These are phyloP conservation scores for Chlorella variabilis DNA, from an alignment of 163 green algal species.

Conservation along the genomic window DNA sequence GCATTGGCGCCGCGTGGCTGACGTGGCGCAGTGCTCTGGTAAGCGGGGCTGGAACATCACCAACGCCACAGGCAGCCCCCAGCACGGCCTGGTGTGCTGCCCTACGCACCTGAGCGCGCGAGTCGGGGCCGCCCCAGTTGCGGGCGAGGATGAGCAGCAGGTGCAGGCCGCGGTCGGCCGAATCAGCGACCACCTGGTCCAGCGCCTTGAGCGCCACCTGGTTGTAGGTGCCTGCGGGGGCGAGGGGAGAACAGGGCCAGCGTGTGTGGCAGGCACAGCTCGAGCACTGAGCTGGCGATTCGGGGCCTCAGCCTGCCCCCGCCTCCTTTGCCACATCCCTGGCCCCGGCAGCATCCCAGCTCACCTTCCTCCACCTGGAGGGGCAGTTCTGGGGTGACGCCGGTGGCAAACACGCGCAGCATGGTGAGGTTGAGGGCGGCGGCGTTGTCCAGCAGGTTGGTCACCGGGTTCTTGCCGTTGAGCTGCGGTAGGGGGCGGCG, in stretches of 20 bases:
- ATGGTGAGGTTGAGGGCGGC: slow-evolving; percentile 43
- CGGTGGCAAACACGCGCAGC: slow-evolving; percentile 44
- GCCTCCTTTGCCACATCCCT: too few relatives aligned
- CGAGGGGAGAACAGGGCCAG: not conserved
- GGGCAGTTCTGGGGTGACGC: slow-evolving; percentile 32
- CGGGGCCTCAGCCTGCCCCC: too few relatives aligned
- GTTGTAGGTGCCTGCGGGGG: slow-evolving; percentile 57
- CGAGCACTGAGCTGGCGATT: too few relatives aligned
- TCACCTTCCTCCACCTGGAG: slow-evolving; percentile 18
- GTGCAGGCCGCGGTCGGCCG: slow-evolving; percentile 33
- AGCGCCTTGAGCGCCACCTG: slow-evolving; percentile 59
- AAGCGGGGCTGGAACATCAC: too few relatives aligned
- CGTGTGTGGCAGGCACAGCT: too few relatives aligned
- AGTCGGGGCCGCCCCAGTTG: slow-evolving; percentile 40
- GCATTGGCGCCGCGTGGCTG: not conserved
- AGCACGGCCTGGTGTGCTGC: too few relatives aligned
- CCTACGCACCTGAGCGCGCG: not conserved
- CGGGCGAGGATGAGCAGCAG: slow-evolving; percentile 38
- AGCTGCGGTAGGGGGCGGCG: slow-evolving; percentile 1
- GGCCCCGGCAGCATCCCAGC: too few relatives aligned
- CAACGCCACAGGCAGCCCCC: too few relatives aligned
- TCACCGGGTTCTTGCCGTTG: slow-evolving; percentile 20
- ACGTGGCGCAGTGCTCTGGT: not conserved
- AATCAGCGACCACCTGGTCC: slow-evolving; percentile 58
- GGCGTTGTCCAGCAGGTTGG: slow-evolving; percentile 20